Percentiles rank a stretch among this genome's conserved stretches.
phyloP scores from a whole-genome alignment of 2,329 filamentous ascomycete genomes.

The Fonsecaea pugnacius region DNA sequence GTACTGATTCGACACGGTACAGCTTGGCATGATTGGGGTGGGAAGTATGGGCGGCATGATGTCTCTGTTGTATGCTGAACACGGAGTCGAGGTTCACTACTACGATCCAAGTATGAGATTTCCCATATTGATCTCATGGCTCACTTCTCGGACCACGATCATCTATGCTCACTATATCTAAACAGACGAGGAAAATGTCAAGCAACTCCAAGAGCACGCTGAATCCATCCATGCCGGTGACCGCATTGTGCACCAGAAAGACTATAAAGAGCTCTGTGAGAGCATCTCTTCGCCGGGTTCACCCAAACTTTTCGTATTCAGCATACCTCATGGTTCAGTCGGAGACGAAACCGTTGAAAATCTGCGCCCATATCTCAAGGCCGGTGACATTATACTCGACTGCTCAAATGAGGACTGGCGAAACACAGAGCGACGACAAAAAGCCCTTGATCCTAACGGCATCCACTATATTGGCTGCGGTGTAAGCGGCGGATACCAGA shows the following conservation, averaged over 20 bases:
- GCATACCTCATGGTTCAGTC: slow-evolving; percentile 54
- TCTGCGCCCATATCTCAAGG: slow-evolving; percentile 50
- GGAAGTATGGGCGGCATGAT: slow-evolving; percentile 66
- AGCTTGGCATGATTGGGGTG: slow-evolving; percentile 47
- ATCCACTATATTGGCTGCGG: slow-evolving; percentile 71
- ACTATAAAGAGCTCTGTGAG: slow-evolving; percentile 58
- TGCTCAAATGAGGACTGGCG: slow-evolving; percentile 70
- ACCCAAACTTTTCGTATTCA: slow-evolving; percentile 59
- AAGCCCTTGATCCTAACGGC: slow-evolving; percentile 59
- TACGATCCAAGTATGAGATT: not conserved
- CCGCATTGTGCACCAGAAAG: slow-evolving; percentile 42
- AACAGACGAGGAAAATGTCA: slow-evolving; percentile 1
- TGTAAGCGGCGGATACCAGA: slow-evolving; percentile 71
- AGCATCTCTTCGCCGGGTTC: slow-evolving; percentile 45
- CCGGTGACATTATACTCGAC: slow-evolving; percentile 70
- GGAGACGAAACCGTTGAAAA: slow-evolving; percentile 47
- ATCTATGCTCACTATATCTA: not conserved
- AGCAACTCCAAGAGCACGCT: not conserved
- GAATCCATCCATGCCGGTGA: slow-evolving; percentile 39
- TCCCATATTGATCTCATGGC: slow-evolving; percentile 46
- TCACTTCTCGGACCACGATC: not conserved
- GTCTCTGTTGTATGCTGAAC: slow-evolving; percentile 63
- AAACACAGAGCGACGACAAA: slow-evolving; percentile 67
- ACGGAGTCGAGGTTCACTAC: slow-evolving; percentile 48
- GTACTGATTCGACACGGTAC: not conserved